These are phyloP conservation scores for Entophlyctis luteolus DNA, from an alignment of 192 early-diverging fungal genomes.

Conservation along the genomic window DNA sequence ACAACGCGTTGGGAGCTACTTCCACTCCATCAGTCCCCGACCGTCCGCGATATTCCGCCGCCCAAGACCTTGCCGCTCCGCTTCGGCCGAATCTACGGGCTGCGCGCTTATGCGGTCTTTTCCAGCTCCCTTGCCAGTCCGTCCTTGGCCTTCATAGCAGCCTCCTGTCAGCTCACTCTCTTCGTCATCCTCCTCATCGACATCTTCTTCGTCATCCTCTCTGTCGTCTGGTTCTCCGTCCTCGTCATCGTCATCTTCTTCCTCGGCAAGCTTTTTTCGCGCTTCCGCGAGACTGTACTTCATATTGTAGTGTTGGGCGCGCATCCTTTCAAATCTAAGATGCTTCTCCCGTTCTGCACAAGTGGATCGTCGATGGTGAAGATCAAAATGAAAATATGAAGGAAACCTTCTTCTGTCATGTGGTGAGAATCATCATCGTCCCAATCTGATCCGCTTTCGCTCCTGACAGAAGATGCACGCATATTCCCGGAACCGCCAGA, in stretches of 20 bases:
- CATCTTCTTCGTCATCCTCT: conserved; percentile 34
- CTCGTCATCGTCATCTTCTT: conserved; percentile 49
- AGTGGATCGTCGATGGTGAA: background rate
- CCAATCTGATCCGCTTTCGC: conserved; percentile 12
- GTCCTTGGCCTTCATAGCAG: too few relatives aligned
- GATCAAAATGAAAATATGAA: background rate
- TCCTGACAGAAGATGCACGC: conserved; percentile 1
- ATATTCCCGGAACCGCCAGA: background rate
- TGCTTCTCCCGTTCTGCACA: conserved; percentile 29
- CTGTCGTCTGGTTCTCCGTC: conserved; percentile 5
- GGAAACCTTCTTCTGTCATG: too few relatives aligned
- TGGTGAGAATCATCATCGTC: conserved; percentile 35
- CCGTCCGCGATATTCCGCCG: too few relatives aligned
- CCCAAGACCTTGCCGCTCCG: too few relatives aligned
- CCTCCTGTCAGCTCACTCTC: too few relatives aligned
- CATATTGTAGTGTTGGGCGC: conserved; percentile 91
- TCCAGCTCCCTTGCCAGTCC: too few relatives aligned
- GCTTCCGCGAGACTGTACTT: conserved; percentile 58
- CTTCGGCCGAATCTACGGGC: too few relatives aligned
- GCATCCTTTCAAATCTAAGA: conserved; percentile 68
- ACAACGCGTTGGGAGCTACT: too few relatives aligned
- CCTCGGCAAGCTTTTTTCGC: conserved; percentile 15
- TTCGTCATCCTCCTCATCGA: conserved; percentile 55
- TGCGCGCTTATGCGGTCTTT: too few relatives aligned
- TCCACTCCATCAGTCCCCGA: too few relatives aligned